Percentiles rank a stretch among this genome's conserved stretches.
Evolutionary conservation across 495 filamentous ascomycete genomes (phyloP).

Genomic region (Aspergillus bridgeri): DNA sequence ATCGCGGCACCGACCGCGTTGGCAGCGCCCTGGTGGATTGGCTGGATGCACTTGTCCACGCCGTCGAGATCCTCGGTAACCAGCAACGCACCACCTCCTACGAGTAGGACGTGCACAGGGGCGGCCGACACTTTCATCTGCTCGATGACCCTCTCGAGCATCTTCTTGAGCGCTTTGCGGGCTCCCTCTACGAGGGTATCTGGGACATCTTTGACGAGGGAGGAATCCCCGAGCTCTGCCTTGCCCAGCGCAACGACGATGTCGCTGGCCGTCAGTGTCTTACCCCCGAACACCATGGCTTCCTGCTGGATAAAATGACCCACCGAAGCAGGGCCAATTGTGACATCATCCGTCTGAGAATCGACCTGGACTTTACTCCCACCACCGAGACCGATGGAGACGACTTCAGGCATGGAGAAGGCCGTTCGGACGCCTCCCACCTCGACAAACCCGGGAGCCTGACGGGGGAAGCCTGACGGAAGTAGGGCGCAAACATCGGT

Average conservation of each 20-base stretch:
- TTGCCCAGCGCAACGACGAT: slow-evolving; percentile 38
- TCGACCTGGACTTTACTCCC: slow-evolving; percentile 46
- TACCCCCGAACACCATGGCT: slow-evolving; percentile 50
- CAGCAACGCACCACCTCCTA: too few species aligned
- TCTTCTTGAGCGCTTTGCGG: too few species aligned
- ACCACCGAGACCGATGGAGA: slow-evolving; percentile 52
- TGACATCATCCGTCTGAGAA: slow-evolving; percentile 25
- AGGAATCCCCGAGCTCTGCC: slow-evolving; percentile 35
- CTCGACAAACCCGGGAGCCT: slow-evolving; percentile 41
- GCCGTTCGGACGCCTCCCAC: too few species aligned
- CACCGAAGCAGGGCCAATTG: slow-evolving; percentile 54
- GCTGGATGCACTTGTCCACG: too few species aligned
- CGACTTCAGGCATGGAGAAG: slow-evolving; percentile 53
- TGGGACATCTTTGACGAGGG: too few species aligned
- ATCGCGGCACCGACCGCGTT: too few species aligned
- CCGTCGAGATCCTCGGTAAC: too few species aligned
- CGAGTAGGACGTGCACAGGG: too few species aligned
- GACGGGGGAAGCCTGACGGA: slow-evolving; percentile 51
- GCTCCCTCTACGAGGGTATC: too few species aligned
- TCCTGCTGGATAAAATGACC: slow-evolving; percentile 50
- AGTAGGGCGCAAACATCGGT: slow-evolving; percentile 53
- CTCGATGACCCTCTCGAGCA: too few species aligned
- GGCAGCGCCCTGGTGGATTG: too few species aligned
- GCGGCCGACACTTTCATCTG: too few species aligned
- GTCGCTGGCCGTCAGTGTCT: slow-evolving; percentile 49